A percentile compares a stretch with the other conserved stretches of the same genome.
These are phyloP conservation scores for Microbotryomycetes sp. DNA, from an alignment of 1,284 basidiomycete genomes.

Conservation along the genomic window DNA sequence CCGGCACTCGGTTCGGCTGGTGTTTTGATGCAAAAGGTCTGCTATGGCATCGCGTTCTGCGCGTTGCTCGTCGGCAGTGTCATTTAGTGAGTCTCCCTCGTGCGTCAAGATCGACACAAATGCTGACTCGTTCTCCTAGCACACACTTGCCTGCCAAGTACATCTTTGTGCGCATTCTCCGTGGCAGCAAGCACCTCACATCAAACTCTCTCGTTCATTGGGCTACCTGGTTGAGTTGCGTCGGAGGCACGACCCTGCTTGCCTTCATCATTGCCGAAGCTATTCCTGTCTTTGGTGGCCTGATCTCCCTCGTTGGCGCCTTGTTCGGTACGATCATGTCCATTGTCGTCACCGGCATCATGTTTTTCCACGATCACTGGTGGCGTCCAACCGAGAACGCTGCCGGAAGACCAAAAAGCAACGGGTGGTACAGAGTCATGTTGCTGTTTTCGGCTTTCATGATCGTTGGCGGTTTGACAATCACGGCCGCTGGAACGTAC, in stretches of 20 bases:
- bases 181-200: conserved; percentile 54
- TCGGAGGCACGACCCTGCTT: conserved; percentile 45
- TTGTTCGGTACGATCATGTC: neutral
- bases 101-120: neutral
- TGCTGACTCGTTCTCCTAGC: conserved; percentile 48
- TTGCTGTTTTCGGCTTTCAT: neutral
- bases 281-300: conserved; percentile 8
- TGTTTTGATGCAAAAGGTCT: conserved; percentile 40
- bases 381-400: neutral
- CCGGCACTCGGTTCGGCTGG: conserved; percentile 44
- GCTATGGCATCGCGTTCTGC: conserved; percentile 42
- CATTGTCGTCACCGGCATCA: neutral
- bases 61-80: conserved; percentile 37
- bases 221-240: conserved; percentile 51
- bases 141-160: conserved; percentile 54
- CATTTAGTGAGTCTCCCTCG: conserved; percentile 23
- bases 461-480: neutral
- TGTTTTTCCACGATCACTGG: neutral
- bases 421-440: neutral
- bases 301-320: conserved; percentile 10
- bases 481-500: neutral
- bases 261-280: conserved; percentile 48
- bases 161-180: conserved; percentile 55
- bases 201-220: conserved; percentile 54
- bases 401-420: neutral